These are phyloP conservation scores for Coelastrella sp. DNA, from an alignment of 139 green algal genomes.

Conservation along the genomic window DNA sequence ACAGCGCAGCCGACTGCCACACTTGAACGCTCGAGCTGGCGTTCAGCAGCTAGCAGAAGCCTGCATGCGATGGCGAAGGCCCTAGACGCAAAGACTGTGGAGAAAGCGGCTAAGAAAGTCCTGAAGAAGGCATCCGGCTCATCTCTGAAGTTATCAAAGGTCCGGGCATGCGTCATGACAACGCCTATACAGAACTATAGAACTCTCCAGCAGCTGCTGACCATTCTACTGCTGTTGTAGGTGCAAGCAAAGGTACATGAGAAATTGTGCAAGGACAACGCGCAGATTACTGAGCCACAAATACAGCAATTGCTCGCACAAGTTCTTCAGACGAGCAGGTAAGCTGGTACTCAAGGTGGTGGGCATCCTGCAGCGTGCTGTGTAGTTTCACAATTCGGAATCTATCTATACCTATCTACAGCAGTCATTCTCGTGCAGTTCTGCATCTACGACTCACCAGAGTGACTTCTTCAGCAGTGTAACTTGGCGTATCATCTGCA, in stretches of 20 bases:
- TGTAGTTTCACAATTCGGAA: too few species aligned
- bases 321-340: background rate
- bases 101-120: background rate
- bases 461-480: too few species aligned
- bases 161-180: background rate
- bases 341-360: background rate
- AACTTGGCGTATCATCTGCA: too few species aligned
- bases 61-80: background rate
- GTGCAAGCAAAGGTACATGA: background rate
- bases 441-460: too few species aligned
- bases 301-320: background rate
- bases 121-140: background rate
- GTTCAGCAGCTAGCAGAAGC: too few species aligned
- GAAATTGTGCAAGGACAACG: background rate
- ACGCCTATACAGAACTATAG: background rate
- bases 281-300: background rate
- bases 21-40: background rate
- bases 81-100: background rate
- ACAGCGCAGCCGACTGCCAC: background rate
- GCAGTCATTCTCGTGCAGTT: too few species aligned
- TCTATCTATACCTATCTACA: too few species aligned
- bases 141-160: background rate
- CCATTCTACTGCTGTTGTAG: background rate
- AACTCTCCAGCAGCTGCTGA: background rate
- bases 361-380: background rate